These are phyloP conservation scores for Fomitopsis serialis DNA, from an alignment of 768 basidiomycete species.

Conservation along the genomic window DNA sequence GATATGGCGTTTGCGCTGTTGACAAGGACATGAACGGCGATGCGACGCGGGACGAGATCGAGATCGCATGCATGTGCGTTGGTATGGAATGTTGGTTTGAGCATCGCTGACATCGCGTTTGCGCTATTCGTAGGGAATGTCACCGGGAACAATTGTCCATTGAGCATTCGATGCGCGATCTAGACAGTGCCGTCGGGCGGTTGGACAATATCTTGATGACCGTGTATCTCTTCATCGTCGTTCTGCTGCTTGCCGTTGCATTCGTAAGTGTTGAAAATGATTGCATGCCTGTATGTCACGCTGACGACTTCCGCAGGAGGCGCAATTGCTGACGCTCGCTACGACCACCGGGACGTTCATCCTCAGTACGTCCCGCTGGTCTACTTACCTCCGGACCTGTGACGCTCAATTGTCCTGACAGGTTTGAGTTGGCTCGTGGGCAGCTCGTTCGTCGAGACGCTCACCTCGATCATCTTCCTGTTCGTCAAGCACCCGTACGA, in stretches of 20 bases:
- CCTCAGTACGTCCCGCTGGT: slow-evolving; percentile 29
- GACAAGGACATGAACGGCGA: slow-evolving; percentile 74
- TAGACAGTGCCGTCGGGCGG: slow-evolving; percentile 84
- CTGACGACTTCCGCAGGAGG: slow-evolving; percentile 41
- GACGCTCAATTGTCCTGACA: slow-evolving; percentile 18
- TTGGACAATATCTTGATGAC: slow-evolving; percentile 86
- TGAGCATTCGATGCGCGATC: slow-evolving; percentile 81
- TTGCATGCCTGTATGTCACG: not conserved
- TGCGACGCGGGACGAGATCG: slow-evolving; percentile 64
- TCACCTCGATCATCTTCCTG: slow-evolving; percentile 85
- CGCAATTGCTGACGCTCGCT: slow-evolving; percentile 66
- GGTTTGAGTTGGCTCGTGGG: slow-evolving; percentile 88
- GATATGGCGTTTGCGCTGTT: slow-evolving; percentile 63
- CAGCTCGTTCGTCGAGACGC: slow-evolving; percentile 69
- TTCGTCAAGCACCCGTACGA: slow-evolving; percentile 86
- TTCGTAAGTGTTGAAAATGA: slow-evolving; percentile 39
- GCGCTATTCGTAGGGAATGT: slow-evolving; percentile 47
- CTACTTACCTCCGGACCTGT: not conserved
- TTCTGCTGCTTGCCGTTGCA: slow-evolving; percentile 80
- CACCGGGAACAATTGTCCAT: slow-evolving; percentile 84
- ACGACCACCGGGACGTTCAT: slow-evolving; percentile 69
- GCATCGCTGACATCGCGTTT: not conserved
- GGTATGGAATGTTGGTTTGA: not conserved
- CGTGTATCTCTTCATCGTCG: slow-evolving; percentile 63
- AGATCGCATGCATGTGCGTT: slow-evolving; percentile 63